Evolutionary conservation across 345 rosid genomes (phyloP), one percentile per base, ranked within the genome.

Genomic region (Murraya koenigii): DNA sequence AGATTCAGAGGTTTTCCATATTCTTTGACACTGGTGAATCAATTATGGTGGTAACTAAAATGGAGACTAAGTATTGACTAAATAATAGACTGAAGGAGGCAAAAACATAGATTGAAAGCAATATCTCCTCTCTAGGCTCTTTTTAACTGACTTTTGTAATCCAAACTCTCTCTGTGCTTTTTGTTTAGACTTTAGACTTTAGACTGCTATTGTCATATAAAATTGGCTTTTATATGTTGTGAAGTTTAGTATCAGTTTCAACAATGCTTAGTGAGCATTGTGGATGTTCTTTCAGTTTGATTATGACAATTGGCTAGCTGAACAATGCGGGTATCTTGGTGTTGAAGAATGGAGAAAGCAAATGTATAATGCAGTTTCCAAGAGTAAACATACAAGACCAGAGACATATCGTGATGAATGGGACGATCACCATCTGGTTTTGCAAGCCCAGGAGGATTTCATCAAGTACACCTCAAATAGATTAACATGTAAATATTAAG

Each of bases 231-330:
- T 2, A 28, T 47, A 39, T 64, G 32, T 47, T 63, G 39, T 30
- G 32, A 14, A 36, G 26, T 60, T 36, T 49, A 28, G 14, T 28
- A 10, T 26, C 23, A 26, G 17, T 9, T 63, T 74, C 68, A 74
- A 41, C 1, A 19, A 11, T 41, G 68, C 23, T 54, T 6, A 15
- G 5, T 33, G 17, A 23, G 14, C 17, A 13, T 54, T 39, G 17
- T 33, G 8, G 22, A 14, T 23, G 47, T 32, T 26, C 62, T 72
- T 77, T 71, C 86, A 92, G 95, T 82, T 83, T 70, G 91, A 89
- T 41, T 89, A 90, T 74, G 74, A 77, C 56, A 60, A 85, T 75
- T 90, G 95, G 97, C 86, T 92, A 44, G 93, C 89, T 39, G 85
- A 74, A 10, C 87, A 85, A 61, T 77, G 86, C 33, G 84, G 84